Base-by-base conservation (phyloP, 1,139 yeast species). In the Yamadazyma sp. region DNA sequence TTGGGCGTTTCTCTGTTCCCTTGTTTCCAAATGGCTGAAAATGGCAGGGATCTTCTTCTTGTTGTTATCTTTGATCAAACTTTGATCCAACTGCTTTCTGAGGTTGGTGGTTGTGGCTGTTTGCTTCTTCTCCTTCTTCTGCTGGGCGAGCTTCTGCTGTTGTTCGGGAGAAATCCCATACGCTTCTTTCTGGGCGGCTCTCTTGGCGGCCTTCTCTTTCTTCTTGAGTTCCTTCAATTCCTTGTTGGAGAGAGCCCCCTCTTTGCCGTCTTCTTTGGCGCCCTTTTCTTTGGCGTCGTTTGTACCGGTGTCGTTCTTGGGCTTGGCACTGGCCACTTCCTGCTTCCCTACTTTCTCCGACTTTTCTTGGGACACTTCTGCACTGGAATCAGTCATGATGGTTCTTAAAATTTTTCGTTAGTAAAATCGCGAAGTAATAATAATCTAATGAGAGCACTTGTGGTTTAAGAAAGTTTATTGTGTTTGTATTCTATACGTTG, bases 211-310 rank as follows among this genome's bases (percentile, higher is more conserved):
- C 62, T 91, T 91, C 55, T 89, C 96, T 54, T 81, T 79, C 71
- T 89, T 88, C 60, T 88, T 87, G 59, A 83, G 66, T 53, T 89
- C 96, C 59, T 91, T 91, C 48, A 89, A 72, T 57, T 89, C 95
- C 54, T 88, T 89, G 51, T 88, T 87, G 8, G 88, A 68, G 35
- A 85, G 76, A 43, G 3, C 36, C 25, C 2, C 22, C 22, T 20
- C 37, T 41, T 15, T 36, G 30, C 10, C 34, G 36, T 16, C 34
- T 14, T 23, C 35, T 17, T 17, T 39, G 16, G 38, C 31, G 11
- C 34, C 24, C 12, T n/a, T 12, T 3, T 26, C 12, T 23, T 32
- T 40, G 28, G 38, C 17, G 33, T 40, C 40, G n/a, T 37, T 39
- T 9, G 45, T 7, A 14, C 10, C 24, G 17, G 10, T 30, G 15